Conservation (phyloP, 2,329 filamentous ascomycete genomes). For the Intubia oerlemansii region DNA sequence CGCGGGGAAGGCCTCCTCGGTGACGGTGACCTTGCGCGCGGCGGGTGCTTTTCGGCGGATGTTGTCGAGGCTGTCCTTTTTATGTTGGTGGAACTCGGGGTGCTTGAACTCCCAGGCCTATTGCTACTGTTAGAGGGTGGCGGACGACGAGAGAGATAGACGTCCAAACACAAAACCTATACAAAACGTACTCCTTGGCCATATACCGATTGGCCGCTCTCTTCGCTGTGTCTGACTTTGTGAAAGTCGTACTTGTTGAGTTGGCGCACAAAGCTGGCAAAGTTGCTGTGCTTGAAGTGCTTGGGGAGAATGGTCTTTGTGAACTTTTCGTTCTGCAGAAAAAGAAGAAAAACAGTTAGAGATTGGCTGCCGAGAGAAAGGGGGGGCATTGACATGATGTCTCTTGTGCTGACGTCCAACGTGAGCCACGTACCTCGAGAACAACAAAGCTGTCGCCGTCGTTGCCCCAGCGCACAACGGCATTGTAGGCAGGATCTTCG, state of each 20-base stretch:
- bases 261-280: slow-evolving; percentile 88
- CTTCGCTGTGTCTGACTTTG: slow-evolving; percentile 86
- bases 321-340: slow-evolving; percentile 76
- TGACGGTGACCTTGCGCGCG: slow-evolving; percentile 44
- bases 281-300: slow-evolving; percentile 98
- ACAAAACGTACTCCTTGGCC: slow-evolving; percentile 42
- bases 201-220: slow-evolving; percentile 62
- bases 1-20: slow-evolving; percentile 54
- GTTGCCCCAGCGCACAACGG: slow-evolving; percentile 88
- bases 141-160: too few species aligned
- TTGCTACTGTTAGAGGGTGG: too few species aligned
- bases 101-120: slow-evolving; percentile 95
- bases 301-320: slow-evolving; percentile 93
- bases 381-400: background rate
- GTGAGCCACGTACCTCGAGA: slow-evolving; percentile 51
- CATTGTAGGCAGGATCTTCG: slow-evolving; percentile 80
- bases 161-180: slow-evolving; percentile 12
- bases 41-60: slow-evolving; percentile 90
- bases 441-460: slow-evolving; percentile 94
- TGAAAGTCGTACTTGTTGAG: slow-evolving; percentile 44
- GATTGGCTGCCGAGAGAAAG: background rate
- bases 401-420: too few species aligned
- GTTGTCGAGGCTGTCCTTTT: slow-evolving; percentile 90
- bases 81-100: slow-evolving; percentile 85
- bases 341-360: slow-evolving; percentile 6